A percentile compares a stretch with the other conserved stretches of the same genome.
phyloP scores from a whole-genome alignment of 208 protist species.

The Trypanosoma rangeli region DNA sequence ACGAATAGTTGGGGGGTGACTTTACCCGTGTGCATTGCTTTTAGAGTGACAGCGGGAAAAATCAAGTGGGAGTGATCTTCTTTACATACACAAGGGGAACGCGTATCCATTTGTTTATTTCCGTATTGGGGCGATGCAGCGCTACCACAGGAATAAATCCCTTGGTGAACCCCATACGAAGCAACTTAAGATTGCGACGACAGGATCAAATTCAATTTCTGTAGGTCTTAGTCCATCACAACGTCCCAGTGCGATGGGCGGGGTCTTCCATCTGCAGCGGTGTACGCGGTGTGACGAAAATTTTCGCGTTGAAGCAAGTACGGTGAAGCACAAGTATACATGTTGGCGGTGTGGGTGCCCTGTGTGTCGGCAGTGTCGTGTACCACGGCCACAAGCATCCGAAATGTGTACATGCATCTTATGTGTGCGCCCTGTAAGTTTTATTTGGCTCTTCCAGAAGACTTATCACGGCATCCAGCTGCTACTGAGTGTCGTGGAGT shows the following conservation, averaged over 20 bases:
- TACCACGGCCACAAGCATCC: not conserved
- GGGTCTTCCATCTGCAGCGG: not conserved
- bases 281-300: conserved; percentile 65
- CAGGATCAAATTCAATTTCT: not conserved
- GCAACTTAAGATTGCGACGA: not conserved
- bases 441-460: conserved; percentile 67
- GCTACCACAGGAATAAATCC: not conserved
- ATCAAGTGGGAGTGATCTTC: not conserved
- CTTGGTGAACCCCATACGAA: conserved; percentile 42
- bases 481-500: conserved; percentile 61
- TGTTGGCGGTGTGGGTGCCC: conserved; percentile 68
- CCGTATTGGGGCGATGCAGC: not conserved
- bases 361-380: conserved; percentile 53
- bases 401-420: conserved; percentile 58
- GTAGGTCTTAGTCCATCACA: not conserved
- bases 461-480: conserved; percentile 52
- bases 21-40: too few relatives aligned
- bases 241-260: not conserved
- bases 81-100: not conserved
- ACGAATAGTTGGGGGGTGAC: too few relatives aligned
- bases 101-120: not conserved
- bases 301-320: conserved; percentile 27
- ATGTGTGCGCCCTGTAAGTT: conserved; percentile 42
- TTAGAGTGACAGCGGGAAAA: too few relatives aligned
- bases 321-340: conserved; percentile 11